These are phyloP conservation scores for Neophaeococcomyces aloes DNA, from an alignment of 2,329 filamentous ascomycete genomes.

Conservation along the genomic window DNA sequence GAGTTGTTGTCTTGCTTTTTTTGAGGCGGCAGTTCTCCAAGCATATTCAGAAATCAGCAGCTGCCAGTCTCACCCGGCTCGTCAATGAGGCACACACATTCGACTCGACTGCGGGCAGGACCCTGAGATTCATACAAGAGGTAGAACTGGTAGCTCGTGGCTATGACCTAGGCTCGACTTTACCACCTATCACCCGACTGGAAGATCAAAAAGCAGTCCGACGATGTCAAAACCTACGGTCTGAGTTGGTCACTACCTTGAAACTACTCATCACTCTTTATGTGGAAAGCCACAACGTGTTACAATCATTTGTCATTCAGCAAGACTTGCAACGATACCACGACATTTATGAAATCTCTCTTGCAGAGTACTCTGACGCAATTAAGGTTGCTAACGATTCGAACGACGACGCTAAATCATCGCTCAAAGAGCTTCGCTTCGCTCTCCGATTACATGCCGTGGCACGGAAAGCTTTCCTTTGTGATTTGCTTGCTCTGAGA, in stretches of 20 bases:
- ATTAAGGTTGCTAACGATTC: conserved; percentile 51
- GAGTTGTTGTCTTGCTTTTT: conserved; percentile 33
- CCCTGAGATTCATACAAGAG: conserved; percentile 76
- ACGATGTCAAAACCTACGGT: conserved; percentile 70
- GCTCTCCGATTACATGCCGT: conserved; percentile 71
- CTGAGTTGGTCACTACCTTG: conserved; percentile 60
- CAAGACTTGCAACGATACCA: conserved; percentile 84
- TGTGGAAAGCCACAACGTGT: conserved; percentile 54
- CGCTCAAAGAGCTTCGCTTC: conserved; percentile 69
- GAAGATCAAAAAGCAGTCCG: conserved; percentile 72
- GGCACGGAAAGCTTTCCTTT: conserved; percentile 73
- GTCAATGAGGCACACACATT: conserved; percentile 68
- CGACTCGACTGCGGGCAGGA: conserved; percentile 64
- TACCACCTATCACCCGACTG: conserved; percentile 84
- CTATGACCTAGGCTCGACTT: conserved; percentile 76
- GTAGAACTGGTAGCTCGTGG: conserved; percentile 91
- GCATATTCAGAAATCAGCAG: conserved; percentile 62
- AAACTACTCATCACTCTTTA: conserved; percentile 61
- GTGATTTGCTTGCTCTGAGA: conserved; percentile 77
- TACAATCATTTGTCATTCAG: conserved; percentile 66
- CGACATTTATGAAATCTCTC: conserved; percentile 73
- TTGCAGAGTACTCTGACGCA: conserved; percentile 62
- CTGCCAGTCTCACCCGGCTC: conserved; percentile 58
- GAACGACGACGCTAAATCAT: conserved; percentile 66
- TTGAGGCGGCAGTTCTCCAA: conserved; percentile 71